Conservation (phyloP, 2,329 filamentous ascomycete genomes). For the Fusarium chuoi region DNA sequence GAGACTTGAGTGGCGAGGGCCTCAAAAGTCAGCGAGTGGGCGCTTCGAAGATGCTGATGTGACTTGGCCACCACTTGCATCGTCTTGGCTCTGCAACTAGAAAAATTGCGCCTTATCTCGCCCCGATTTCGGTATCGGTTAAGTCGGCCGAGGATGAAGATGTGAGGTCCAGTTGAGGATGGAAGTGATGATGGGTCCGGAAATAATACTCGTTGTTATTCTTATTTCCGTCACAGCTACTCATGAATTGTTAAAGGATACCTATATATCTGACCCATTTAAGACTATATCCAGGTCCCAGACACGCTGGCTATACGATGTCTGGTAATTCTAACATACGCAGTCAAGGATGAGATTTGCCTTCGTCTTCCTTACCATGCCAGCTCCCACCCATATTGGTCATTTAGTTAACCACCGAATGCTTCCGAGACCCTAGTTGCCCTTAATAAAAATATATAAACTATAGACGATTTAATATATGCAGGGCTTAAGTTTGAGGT, state of each 20-base stretch:
- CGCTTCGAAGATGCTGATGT: conserved; percentile 17
- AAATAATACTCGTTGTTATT: accelerated
- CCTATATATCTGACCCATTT: neutral
- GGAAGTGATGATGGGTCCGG: conserved; percentile 5
- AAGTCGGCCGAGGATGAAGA: conserved; percentile 10
- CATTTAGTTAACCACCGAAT: neutral
- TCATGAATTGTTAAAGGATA: neutral
- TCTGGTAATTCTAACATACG: neutral
- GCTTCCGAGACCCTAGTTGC: neutral
- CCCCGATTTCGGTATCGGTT: conserved; percentile 33
- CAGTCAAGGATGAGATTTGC: neutral
- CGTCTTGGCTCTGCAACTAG: conserved; percentile 35
- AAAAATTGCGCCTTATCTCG: conserved; percentile 1
- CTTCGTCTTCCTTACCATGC: neutral
- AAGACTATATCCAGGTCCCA: neutral
- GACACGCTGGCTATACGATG: no score
- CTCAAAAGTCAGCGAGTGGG: conserved; percentile 24
- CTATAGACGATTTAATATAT: no score
- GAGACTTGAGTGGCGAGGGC: conserved; percentile 30
- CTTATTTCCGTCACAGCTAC: neutral
- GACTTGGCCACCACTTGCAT: conserved; percentile 30
- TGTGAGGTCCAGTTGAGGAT: neutral
- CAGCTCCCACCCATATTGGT: neutral
- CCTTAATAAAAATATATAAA: neutral
- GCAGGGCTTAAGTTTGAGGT: neutral